These are phyloP conservation scores for Sugiyamaella qingdaonensis DNA, from an alignment of 805 yeast genomes.

Conservation along the genomic window DNA sequence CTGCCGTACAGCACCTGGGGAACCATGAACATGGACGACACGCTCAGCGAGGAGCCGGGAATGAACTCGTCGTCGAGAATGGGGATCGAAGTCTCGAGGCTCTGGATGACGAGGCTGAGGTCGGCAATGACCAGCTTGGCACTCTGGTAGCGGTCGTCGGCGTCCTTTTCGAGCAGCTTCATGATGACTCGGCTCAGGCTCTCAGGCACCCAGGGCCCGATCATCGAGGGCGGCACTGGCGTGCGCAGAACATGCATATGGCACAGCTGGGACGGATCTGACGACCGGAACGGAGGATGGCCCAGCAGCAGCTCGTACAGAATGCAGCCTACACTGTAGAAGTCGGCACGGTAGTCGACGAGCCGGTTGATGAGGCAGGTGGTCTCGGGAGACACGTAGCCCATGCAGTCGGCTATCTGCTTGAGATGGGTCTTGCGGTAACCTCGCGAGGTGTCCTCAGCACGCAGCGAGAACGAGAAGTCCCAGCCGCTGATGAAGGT, in stretches of 20 bases:
- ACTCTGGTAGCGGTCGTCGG: slow-evolving; percentile 38
- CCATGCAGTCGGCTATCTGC: slow-evolving; percentile 38
- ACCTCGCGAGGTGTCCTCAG: slow-evolving; percentile 42
- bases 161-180: slow-evolving; percentile 41
- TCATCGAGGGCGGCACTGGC: slow-evolving; percentile 40
- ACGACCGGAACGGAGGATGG: slow-evolving; percentile 40
- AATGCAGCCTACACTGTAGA: slow-evolving; percentile 48
- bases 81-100: slow-evolving; percentile 15
- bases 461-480: slow-evolving; percentile 39
- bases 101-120: slow-evolving; percentile 26
- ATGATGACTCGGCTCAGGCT: slow-evolving; percentile 39
- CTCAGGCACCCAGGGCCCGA: slow-evolving; percentile 26
- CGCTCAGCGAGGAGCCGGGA: slow-evolving; percentile 12
- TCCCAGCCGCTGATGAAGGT: slow-evolving; percentile 47
- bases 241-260: slow-evolving; percentile 39
- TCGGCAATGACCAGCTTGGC: slow-evolving; percentile 37
- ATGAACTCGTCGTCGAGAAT: slow-evolving; percentile 16
- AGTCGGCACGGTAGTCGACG: slow-evolving; percentile 46
- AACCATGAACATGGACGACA: slow-evolving; percentile 18
- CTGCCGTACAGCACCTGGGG: slow-evolving; percentile 34
- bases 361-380: slow-evolving; percentile 38
- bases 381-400: slow-evolving; percentile 50
- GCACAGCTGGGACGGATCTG: slow-evolving; percentile 38
- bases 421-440: slow-evolving; percentile 41
- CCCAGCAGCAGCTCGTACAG: slow-evolving; percentile 47